These are phyloP conservation scores for Exophiala oligosperma DNA, from an alignment of 2,329 filamentous ascomycete species.

Conservation along the genomic window DNA sequence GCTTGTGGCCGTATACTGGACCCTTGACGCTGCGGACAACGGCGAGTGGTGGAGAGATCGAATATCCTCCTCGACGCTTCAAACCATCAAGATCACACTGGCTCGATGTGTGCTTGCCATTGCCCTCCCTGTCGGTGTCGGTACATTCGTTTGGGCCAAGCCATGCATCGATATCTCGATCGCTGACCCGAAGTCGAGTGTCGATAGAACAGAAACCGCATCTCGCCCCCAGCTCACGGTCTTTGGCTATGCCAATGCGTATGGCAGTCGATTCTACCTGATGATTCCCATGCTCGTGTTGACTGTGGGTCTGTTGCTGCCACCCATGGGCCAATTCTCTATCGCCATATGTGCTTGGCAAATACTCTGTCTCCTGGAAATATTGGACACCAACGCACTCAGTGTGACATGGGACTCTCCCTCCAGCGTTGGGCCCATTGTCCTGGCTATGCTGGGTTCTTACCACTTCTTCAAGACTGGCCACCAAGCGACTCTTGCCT, in stretches of 20 bases:
- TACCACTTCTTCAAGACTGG: constrained; percentile 98
- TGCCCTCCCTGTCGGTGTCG: constrained; percentile 78
- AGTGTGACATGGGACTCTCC: constrained; percentile 50
- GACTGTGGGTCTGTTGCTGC: constrained; percentile 75
- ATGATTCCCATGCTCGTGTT: constrained; percentile 79
- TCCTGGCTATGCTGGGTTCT: constrained; percentile 84
- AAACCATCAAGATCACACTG: constrained; percentile 71
- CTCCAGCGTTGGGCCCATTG: constrained; percentile 68
- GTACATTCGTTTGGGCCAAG: constrained; percentile 81
- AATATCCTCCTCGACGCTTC: constrained; percentile 62
- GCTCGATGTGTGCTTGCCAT: constrained; percentile 80
- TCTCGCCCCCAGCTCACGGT: constrained; percentile 64
- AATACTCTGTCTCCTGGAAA: constrained; percentile 72
- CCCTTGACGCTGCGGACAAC: constrained; percentile 84
- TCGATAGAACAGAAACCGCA: constrained; percentile 35
- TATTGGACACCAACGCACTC: constrained; percentile 61
- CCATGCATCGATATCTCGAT: constrained; percentile 75
- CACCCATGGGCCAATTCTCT: constrained; percentile 89
- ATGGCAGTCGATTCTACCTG: constrained; percentile 86
- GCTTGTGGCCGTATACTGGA: constrained; percentile 80
- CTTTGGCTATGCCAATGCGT: constrained; percentile 88
- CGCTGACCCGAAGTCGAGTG: constrained; percentile 39
- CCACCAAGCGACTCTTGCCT: constrained; percentile 83
- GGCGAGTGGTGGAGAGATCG: constrained; percentile 70
- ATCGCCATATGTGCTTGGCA: constrained; percentile 84